phyloP scores from a whole-genome alignment of 345 rosid species.

The Arabis hirsuta region DNA sequence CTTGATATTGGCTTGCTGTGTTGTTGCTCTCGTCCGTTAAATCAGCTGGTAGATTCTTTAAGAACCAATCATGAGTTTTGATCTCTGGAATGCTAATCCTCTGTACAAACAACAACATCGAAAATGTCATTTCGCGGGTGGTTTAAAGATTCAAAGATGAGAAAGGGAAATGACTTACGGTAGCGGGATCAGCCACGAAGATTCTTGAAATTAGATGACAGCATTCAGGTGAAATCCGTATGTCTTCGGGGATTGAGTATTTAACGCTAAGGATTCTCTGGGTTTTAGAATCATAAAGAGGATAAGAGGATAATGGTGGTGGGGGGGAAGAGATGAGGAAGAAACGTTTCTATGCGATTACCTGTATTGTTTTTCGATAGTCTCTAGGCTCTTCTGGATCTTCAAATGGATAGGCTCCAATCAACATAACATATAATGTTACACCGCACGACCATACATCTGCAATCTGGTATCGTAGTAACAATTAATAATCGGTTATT shows the following conservation, averaged over 20 bases:
- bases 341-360: constrained; percentile 15
- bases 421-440: constrained; percentile 91
- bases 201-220: constrained; percentile 82
- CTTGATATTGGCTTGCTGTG: constrained; percentile 63
- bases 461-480: constrained; percentile 64
- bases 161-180: constrained; percentile 48
- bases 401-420: constrained; percentile 95
- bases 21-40: constrained; percentile 62
- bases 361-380: constrained; percentile 84
- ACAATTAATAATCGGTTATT: neutral
- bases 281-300: neutral
- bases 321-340: neutral
- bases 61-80: constrained; percentile 79
- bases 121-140: neutral
- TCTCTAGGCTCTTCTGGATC: constrained; percentile 95
- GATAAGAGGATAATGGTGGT: neutral
- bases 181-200: constrained; percentile 78
- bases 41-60: constrained; percentile 87
- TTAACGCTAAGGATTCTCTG: constrained; percentile 89
- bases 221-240: constrained; percentile 80
- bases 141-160: neutral
- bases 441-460: constrained; percentile 99
- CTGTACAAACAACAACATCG: constrained; percentile 50
- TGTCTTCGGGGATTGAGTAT: constrained; percentile 78
- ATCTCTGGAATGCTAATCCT: constrained; percentile 89